Conservation (phyloP, 176 grass and related monocot genomes). For the Metroxylon sagu region DNA sequence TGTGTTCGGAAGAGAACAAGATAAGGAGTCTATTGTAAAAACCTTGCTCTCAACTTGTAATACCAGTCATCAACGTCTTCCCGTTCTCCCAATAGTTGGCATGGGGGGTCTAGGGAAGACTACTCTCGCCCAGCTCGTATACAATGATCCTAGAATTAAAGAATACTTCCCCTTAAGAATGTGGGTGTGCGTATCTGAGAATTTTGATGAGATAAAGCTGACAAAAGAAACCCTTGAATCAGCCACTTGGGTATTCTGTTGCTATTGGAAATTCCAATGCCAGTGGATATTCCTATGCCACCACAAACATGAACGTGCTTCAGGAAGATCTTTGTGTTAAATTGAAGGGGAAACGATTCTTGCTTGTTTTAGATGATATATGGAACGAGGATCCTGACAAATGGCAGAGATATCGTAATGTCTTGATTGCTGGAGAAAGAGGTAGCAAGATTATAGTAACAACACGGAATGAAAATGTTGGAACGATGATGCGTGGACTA, state of each 20-base stretch:
- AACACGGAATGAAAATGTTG: too few relatives aligned
- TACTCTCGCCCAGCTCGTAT: slow-evolving; percentile 52
- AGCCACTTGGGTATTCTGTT: slow-evolving; percentile 9
- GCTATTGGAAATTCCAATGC: too few relatives aligned
- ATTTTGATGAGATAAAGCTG: slow-evolving; percentile 62
- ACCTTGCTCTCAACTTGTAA: slow-evolving; percentile 26
- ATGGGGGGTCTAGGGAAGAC: slow-evolving; percentile 83
- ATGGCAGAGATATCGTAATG: slow-evolving; percentile 49
- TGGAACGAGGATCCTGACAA: too few relatives aligned
- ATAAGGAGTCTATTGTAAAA: slow-evolving; percentile 48
- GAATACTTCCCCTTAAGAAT: slow-evolving; percentile 50
- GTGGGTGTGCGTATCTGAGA: slow-evolving; percentile 69
- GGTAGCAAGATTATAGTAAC: slow-evolving; percentile 73
- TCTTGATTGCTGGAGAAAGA: slow-evolving; percentile 24
- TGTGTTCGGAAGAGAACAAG: slow-evolving; percentile 61
- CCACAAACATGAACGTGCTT: slow-evolving; percentile 62
- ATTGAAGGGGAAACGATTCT: slow-evolving; percentile 45
- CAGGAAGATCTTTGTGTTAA: slow-evolving; percentile 41
- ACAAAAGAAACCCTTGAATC: slow-evolving; percentile 67
- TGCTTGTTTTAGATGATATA: too few relatives aligned
- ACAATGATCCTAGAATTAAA: slow-evolving; percentile 63
- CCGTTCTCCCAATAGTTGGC: slow-evolving; percentile 63
- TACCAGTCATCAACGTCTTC: neutral
- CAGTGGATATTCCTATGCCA: neutral
- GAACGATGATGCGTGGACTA: too few relatives aligned